Percentiles rank a stretch among this genome's conserved stretches.
phyloP scores from a whole-genome alignment of 129 eudicot species.

The Arctium lappa region DNA sequence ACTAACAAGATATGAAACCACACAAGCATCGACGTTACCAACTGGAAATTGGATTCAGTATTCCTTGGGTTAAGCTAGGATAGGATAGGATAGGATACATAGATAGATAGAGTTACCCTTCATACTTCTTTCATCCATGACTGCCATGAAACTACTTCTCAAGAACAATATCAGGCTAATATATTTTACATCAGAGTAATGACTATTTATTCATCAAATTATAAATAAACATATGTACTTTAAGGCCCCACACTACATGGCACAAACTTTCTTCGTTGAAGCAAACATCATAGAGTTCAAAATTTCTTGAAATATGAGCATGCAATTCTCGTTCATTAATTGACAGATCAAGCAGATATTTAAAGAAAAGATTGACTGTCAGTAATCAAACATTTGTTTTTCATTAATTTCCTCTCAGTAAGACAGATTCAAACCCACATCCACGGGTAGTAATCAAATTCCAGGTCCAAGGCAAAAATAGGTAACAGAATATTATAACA shows the following conservation, averaged over 20 bases:
- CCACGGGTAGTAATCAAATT: constrained; percentile 21
- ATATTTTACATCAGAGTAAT: neutral
- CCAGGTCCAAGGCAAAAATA: constrained; percentile 4
- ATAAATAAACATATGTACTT: neutral
- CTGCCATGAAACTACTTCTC: neutral
- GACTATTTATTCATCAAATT: neutral
- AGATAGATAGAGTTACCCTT: neutral
- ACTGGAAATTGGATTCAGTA: too few relatives aligned
- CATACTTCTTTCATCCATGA: neutral
- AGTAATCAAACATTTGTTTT: constrained; percentile 15
- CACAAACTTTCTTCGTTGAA: neutral
- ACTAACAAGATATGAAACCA: too few relatives aligned
- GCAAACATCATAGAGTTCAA: neutral
- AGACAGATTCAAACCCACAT: constrained; percentile 23
- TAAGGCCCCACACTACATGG: neutral
- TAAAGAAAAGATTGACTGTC: neutral
- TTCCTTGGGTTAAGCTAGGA: too few relatives aligned
- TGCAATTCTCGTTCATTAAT: neutral
- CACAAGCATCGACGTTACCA: too few relatives aligned
- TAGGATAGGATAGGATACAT: too few relatives aligned
- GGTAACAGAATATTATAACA: constrained; percentile 17
- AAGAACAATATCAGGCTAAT: neutral
- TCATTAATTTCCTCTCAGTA: constrained; percentile 12
- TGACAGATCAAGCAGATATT: neutral
- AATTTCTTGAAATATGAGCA: neutral